These are phyloP conservation scores for Lepidium campestre DNA, from an alignment of 441 rosid species.

Conservation along the genomic window DNA sequence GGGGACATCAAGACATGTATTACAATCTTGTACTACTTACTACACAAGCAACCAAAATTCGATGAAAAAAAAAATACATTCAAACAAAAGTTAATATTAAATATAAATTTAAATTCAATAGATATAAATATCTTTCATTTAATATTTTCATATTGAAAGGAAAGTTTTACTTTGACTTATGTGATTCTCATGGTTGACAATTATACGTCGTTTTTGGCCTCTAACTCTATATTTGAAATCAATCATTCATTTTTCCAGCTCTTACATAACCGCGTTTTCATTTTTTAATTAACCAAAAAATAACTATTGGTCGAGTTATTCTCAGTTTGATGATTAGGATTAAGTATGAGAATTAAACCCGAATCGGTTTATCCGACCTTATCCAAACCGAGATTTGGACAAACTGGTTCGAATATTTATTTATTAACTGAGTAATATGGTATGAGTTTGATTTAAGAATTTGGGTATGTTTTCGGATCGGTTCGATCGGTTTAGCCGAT, in stretches of 20 bases:
- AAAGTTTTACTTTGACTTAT: conserved; percentile 20
- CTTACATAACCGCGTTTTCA: conserved; percentile 19
- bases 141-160: background rate
- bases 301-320: no score
- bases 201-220: background rate
- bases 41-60: background rate
- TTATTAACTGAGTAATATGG: no score
- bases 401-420: no score
- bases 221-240: background rate
- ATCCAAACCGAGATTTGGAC: no score
- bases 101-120: background rate
- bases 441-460: no score
- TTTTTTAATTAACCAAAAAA: background rate
- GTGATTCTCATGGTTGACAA: conserved; percentile 16
- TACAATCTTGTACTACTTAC: background rate
- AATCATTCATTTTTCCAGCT: conserved; percentile 3
- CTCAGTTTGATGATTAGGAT: no score
- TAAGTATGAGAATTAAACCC: no score
- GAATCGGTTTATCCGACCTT: no score
- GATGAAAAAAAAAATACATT: background rate
- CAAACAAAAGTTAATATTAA: background rate
- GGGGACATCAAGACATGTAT: background rate
- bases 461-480: no score
- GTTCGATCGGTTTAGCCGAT: no score
- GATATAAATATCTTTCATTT: background rate